phyloP scores from a whole-genome alignment of 106 monocot genomes.

The Acanthochlamys bracteata region DNA sequence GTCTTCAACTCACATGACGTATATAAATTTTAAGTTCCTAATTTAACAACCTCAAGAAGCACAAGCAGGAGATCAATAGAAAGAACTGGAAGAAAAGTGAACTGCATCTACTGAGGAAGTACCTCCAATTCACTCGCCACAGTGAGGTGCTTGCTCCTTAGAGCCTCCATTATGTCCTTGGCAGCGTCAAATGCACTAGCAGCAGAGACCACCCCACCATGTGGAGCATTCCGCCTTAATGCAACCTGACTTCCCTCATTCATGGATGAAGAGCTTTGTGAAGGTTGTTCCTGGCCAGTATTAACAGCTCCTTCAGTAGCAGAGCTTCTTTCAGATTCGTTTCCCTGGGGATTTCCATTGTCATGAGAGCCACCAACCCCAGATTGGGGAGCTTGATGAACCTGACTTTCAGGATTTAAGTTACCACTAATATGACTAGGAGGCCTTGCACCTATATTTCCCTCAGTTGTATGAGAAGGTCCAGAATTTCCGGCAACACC shows the following conservation, averaged over 20 bases:
- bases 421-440: constrained; percentile 28
- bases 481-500: constrained; percentile 34
- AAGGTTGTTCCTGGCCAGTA: constrained; percentile 47
- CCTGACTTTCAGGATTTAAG: constrained; percentile 40
- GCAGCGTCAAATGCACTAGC: constrained; percentile 95
- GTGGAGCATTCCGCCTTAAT: constrained; percentile 44
- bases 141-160: constrained; percentile 90
- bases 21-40: too few species aligned
- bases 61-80: too few species aligned
- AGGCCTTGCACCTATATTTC: constrained; percentile 40
- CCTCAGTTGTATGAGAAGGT: constrained; percentile 45
- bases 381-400: constrained; percentile 40
- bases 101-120: neutral
- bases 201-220: constrained; percentile 77
- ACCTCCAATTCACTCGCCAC: constrained; percentile 97
- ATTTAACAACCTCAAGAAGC: too few species aligned
- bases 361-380: constrained; percentile 46
- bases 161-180: constrained; percentile 97
- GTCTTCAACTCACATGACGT: too few species aligned
- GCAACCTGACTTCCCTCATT: constrained; percentile 30
- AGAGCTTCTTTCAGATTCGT: constrained; percentile 56
- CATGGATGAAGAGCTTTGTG: constrained; percentile 35
- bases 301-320: constrained; percentile 38
- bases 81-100: neutral
- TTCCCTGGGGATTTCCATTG: constrained; percentile 54